A percentile compares a stretch with the other conserved stretches of the same genome.
phyloP scores from a whole-genome alignment of 495 filamentous ascomycete genomes.

The Neurospora discreta region DNA sequence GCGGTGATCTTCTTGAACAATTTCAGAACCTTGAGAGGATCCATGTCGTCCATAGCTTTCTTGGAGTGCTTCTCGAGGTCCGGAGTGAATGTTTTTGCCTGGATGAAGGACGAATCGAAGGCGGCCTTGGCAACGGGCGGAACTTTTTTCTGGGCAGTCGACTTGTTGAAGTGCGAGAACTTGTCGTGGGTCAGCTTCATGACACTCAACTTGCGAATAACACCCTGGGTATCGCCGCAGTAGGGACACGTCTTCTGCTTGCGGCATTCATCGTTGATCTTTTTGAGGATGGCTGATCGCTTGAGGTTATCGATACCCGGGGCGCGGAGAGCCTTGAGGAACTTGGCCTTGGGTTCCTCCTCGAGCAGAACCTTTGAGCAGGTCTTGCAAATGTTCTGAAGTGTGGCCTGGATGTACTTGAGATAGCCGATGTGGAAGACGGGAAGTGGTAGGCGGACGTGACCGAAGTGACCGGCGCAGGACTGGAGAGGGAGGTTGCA shows the following conservation, averaged over 20 bases:
- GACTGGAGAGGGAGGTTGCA: slow-evolving; percentile 64
- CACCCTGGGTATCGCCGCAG: slow-evolving; percentile 72
- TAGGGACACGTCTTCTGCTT: slow-evolving; percentile 68
- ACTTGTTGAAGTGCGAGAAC: slow-evolving; percentile 75
- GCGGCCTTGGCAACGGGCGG: slow-evolving; percentile 64
- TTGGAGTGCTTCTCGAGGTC: slow-evolving; percentile 86
- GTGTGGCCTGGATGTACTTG: slow-evolving; percentile 73
- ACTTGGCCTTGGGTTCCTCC: slow-evolving; percentile 50
- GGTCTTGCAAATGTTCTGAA: slow-evolving; percentile 90
- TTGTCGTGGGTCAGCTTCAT: slow-evolving; percentile 92
- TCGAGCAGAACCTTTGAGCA: slow-evolving; percentile 68
- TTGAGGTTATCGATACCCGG: slow-evolving; percentile 80
- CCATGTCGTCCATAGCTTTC: slow-evolving; percentile 88
- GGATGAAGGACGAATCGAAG: slow-evolving; percentile 74
- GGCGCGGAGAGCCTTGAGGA: slow-evolving; percentile 64
- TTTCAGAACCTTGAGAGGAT: slow-evolving; percentile 78
- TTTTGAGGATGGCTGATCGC: slow-evolving; percentile 68
- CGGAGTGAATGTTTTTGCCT: slow-evolving; percentile 57
- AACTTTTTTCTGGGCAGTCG: slow-evolving; percentile 72
- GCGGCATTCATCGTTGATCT: slow-evolving; percentile 74
- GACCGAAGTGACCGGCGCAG: slow-evolving; percentile 92
- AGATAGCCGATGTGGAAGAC: slow-evolving; percentile 94
- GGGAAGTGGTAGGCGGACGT: slow-evolving; percentile 78
- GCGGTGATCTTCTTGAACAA: slow-evolving; percentile 80
- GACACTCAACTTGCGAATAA: slow-evolving; percentile 76